Conservation (phyloP, 2,329 filamentous ascomycete species). For the Teratosphaeria viscida region DNA sequence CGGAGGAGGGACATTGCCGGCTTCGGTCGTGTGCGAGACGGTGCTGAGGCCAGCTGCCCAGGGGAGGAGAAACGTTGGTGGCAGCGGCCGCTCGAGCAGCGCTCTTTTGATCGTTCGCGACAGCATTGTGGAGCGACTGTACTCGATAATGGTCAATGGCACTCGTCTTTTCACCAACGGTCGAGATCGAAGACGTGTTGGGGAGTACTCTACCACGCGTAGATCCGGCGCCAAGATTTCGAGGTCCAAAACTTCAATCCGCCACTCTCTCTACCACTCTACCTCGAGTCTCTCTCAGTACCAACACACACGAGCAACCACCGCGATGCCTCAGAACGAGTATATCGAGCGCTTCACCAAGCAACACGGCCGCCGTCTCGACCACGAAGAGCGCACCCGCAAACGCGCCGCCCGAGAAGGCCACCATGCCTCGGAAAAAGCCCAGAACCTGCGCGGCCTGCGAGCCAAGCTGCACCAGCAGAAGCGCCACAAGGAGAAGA, state of each 20-base stretch:
- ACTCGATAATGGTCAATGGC: not conserved
- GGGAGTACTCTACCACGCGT: not conserved
- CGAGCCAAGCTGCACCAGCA: constrained; percentile 88
- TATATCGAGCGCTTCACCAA: constrained; percentile 66
- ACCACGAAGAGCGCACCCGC: constrained; percentile 79
- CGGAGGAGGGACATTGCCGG: constrained; percentile 27
- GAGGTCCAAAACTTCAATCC: not conserved
- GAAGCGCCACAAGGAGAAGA: constrained; percentile 94
- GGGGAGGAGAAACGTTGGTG: constrained; percentile 44
- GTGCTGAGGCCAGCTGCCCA: constrained; percentile 38
- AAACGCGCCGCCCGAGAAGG: constrained; percentile 82
- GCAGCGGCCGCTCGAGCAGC: constrained; percentile 45
- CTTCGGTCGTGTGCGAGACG: constrained; percentile 17
- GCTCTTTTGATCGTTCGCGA: constrained; percentile 51
- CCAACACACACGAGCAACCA: not conserved
- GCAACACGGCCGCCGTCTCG: constrained; percentile 47
- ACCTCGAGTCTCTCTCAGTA: not conserved
- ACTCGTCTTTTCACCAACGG: not conserved
- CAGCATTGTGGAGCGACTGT: constrained; percentile 26
- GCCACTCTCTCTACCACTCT: not conserved
- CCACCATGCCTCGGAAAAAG: constrained; percentile 79
- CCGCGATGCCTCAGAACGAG: constrained; percentile 65
- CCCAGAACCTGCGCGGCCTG: constrained; percentile 85
- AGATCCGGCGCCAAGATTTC: not conserved
- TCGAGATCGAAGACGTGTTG: not conserved